Conservation (phyloP, 116 monocot species). For the Zostera marina region DNA sequence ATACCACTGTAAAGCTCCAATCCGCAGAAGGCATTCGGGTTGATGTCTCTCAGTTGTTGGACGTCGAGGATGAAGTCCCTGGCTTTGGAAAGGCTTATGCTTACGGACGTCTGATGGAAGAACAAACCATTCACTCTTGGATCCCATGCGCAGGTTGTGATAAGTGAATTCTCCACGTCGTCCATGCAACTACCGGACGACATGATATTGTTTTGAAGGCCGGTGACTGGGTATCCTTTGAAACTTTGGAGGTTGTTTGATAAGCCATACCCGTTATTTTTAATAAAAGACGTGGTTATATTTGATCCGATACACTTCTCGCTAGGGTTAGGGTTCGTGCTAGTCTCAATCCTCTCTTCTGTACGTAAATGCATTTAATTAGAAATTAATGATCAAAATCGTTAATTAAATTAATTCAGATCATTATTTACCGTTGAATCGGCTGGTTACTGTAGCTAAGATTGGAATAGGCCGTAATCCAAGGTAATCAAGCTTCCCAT, state of each 20-base stretch:
- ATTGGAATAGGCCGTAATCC: constrained; percentile 26
- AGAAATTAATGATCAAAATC: too few relatives aligned
- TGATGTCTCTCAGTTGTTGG: constrained; percentile 8
- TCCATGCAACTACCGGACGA: constrained; percentile 10
- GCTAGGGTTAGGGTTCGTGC: not conserved
- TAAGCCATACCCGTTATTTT: not conserved
- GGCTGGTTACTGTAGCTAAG: not conserved
- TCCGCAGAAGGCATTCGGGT: constrained; percentile 8
- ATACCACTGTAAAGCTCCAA: constrained; percentile 27
- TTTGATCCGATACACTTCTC: constrained; percentile 11
- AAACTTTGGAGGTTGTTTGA: constrained; percentile 8
- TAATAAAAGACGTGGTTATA: not conserved
- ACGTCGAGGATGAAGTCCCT: constrained; percentile 11
- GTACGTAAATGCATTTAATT: not conserved
- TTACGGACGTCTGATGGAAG: constrained; percentile 13
- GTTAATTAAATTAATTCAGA: too few relatives aligned
- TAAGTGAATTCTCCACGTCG: not conserved
- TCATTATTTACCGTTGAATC: not conserved
- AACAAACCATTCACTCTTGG: constrained; percentile 4
- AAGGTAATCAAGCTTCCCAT: constrained; percentile 34
- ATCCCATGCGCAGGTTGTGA: constrained; percentile 11
- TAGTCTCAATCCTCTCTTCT: constrained; percentile 10
- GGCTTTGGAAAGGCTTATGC: constrained; percentile 3
- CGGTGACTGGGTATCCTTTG: constrained; percentile 14
- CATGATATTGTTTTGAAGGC: constrained; percentile 15